Conservation (phyloP, 371 early-diverging fungal species). For the Fennellomyces sp. region DNA sequence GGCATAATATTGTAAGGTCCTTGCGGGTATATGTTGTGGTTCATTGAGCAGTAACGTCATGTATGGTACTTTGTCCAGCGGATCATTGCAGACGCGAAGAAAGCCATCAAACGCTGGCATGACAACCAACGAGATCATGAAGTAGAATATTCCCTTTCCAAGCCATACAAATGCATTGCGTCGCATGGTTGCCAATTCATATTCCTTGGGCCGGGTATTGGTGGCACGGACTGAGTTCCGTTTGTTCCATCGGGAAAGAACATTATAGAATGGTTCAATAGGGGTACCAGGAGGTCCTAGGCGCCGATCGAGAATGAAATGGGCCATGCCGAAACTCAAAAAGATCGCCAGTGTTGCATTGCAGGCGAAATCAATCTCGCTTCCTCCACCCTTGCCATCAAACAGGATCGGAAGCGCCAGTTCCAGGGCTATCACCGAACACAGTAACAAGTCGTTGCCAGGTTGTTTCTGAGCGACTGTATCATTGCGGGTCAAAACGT, state of each 20-base stretch:
- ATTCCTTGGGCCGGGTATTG: background rate
- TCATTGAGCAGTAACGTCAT: background rate
- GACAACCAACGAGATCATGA: slow-evolving; percentile 17
- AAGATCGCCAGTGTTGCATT: slow-evolving; percentile 20
- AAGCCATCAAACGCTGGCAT: slow-evolving; percentile 30
- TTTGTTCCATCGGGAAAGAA: slow-evolving; percentile 20
- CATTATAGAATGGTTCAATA: slow-evolving; percentile 8
- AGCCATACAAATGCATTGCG: slow-evolving; percentile 17
- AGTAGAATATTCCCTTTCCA: background rate
- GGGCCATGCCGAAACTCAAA: slow-evolving; percentile 27
- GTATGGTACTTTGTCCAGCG: slow-evolving; percentile 15
- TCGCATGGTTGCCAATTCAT: background rate
- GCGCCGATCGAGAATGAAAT: slow-evolving; percentile 22
- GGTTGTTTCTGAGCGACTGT: background rate
- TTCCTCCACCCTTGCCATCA: slow-evolving; percentile 12
- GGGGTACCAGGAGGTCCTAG: slow-evolving; percentile 8
- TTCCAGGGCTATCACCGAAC: background rate
- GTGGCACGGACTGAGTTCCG: background rate
- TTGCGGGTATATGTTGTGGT: background rate
- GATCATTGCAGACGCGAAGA: slow-evolving; percentile 24
- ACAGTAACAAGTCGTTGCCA: background rate
- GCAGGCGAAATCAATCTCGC: slow-evolving; percentile 8
- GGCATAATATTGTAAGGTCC: slow-evolving; percentile 15
- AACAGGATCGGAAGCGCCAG: slow-evolving; percentile 1
- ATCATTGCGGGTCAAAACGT: background rate